phyloP scores from a whole-genome alignment of 2,329 filamentous ascomycete genomes.

The Diaporthe humulicola region DNA sequence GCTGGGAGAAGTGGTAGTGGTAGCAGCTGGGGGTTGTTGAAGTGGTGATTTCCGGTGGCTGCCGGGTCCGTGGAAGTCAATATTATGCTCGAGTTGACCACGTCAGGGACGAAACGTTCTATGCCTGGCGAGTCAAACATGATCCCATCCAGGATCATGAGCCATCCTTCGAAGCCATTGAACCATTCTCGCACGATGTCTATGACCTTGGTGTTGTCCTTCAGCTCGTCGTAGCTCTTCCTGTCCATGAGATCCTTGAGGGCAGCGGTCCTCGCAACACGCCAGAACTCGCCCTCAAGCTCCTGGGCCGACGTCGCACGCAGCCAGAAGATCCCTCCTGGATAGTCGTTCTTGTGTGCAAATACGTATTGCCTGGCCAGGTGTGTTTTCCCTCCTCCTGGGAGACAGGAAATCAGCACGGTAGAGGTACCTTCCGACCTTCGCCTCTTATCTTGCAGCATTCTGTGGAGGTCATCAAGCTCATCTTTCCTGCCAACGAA shows the following conservation, averaged over 20 bases:
- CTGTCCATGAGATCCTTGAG: conserved; percentile 58
- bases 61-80: conserved; percentile 76
- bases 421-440: conserved; percentile 71
- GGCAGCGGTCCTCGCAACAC: conserved; percentile 71
- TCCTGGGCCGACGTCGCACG: conserved; percentile 72
- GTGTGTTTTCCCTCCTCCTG: conserved; percentile 78
- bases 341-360: conserved; percentile 68
- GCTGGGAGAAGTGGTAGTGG: conserved; percentile 67
- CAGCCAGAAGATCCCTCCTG: conserved; percentile 79
- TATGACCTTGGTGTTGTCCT: conserved; percentile 63
- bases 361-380: conserved; percentile 77
- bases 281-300: conserved; percentile 73
- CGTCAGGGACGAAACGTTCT: conserved; percentile 74
- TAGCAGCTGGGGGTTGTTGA: conserved; percentile 70
- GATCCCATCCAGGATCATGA: conserved; percentile 77
- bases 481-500: conserved; percentile 73
- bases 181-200: conserved; percentile 73
- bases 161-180: conserved; percentile 71
- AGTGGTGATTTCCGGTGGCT: conserved; percentile 66
- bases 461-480: conserved; percentile 68
- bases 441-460: conserved; percentile 69
- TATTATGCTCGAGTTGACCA: conserved; percentile 73
- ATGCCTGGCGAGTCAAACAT: conserved; percentile 70
- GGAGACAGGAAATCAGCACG: conserved; percentile 73
- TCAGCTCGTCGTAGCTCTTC: conserved; percentile 54